Percentiles rank a stretch among this genome's conserved stretches.
phyloP scores from a whole-genome alignment of 2,329 filamentous ascomycete genomes.

The Dactylonectria estremocensis region DNA sequence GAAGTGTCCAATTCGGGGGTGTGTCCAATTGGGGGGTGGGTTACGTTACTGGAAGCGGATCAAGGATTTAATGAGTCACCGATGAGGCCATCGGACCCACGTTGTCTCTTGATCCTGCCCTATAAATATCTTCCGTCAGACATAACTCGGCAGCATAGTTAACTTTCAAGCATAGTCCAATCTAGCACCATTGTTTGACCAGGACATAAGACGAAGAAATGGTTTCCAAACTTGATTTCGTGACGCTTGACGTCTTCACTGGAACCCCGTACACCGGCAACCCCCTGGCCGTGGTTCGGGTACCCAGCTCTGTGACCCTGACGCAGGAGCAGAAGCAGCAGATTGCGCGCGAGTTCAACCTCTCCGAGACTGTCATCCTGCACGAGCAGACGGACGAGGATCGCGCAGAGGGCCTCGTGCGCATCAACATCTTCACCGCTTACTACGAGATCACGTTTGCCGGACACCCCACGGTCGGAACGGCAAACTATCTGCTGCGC shows the following conservation, averaged over 20 bases:
- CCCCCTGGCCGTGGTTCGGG: constrained; percentile 70
- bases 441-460: constrained; percentile 71
- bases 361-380: constrained; percentile 75
- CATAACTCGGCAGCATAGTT: too few species aligned
- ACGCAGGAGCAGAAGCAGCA: constrained; percentile 67
- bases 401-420: too few species aligned
- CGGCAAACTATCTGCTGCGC: constrained; percentile 65
- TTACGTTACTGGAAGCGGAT: too few species aligned
- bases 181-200: too few species aligned
- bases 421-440: constrained; percentile 72
- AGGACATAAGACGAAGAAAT: too few species aligned
- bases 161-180: too few species aligned
- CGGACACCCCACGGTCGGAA: constrained; percentile 73
- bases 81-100: too few species aligned
- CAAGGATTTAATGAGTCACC: too few species aligned
- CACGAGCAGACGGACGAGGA: constrained; percentile 56
- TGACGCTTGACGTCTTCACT: constrained; percentile 72
- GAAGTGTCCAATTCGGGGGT: too few species aligned
- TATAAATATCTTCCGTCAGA: too few species aligned
- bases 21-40: too few species aligned
- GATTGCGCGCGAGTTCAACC: constrained; percentile 74
- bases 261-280: constrained; percentile 66
- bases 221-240: constrained; percentile 57
- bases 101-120: too few species aligned
- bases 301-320: constrained; percentile 57